A percentile compares a stretch with the other conserved stretches of the same genome.
These are phyloP conservation scores for Favolaschia claudopus DNA, from an alignment of 768 basidiomycete genomes.

Conservation along the genomic window DNA sequence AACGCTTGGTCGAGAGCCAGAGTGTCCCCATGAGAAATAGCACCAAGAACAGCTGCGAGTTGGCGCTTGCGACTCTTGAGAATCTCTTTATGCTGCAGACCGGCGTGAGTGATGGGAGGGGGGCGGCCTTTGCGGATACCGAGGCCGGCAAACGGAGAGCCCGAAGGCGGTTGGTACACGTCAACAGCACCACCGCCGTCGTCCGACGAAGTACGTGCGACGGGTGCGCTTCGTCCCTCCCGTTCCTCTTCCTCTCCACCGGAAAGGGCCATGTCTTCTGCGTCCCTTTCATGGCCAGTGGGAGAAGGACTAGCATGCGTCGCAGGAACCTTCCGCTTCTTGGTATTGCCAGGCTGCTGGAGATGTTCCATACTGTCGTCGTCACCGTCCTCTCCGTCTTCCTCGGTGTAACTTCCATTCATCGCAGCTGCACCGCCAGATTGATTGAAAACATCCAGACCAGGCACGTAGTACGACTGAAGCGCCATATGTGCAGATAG, in stretches of 20 bases:
- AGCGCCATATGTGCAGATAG: constrained; percentile 66
- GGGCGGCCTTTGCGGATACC: constrained; percentile 52
- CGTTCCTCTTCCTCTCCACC: constrained; percentile 35
- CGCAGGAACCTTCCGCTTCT: constrained; percentile 90
- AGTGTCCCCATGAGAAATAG: constrained; percentile 70
- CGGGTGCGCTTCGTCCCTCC: constrained; percentile 37
- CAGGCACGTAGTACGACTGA: constrained; percentile 70
- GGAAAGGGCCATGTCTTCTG: constrained; percentile 21
- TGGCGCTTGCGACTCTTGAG: constrained; percentile 74
- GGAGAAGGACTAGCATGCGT: constrained; percentile 64
- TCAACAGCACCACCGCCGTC: constrained; percentile 28
- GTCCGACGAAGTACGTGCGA: constrained; percentile 29
- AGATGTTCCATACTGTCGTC: constrained; percentile 74
- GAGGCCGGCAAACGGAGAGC: constrained; percentile 23
- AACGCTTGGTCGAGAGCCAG: constrained; percentile 83
- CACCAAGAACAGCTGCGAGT: constrained; percentile 73
- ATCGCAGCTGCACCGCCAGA: constrained; percentile 1
- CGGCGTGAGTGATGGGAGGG: constrained; percentile 68
- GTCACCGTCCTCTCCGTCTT: constrained; percentile 52
- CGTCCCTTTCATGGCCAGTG: constrained; percentile 51
- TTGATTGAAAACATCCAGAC: constrained; percentile 49
- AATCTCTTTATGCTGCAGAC: constrained; percentile 78
- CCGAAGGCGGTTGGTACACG: constrained; percentile 24
- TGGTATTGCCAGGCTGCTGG: constrained; percentile 82
- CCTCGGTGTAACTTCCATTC: constrained; percentile 22